Base-by-base conservation (phyloP, 805 yeast genomes). In the Teunomyces lycoperdinae region DNA sequence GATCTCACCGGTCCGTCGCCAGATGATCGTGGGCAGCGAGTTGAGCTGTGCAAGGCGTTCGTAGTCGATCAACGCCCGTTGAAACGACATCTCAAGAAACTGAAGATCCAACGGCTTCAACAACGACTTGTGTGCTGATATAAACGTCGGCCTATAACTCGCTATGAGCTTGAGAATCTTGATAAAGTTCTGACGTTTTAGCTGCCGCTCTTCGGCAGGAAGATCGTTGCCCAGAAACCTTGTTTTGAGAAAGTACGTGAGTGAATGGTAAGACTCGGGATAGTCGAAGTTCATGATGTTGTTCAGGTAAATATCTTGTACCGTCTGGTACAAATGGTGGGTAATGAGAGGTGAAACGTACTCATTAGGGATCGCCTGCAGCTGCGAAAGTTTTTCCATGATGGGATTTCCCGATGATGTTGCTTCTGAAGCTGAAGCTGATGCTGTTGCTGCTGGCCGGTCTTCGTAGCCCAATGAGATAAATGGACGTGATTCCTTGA, bases 1-100 rank as follows among this genome's bases (percentile, higher is more conserved):
- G 36, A 89, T 83, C 61, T 88, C 95, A 8, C 95, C 95, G 0
- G 95, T 85, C 35, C 96, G 70, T 57, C 96, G 73, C 96, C 96
- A 88, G 53, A 87, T 84, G 13, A 87, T 82, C 2, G 92, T 84
- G 1, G 96, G 96, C 1, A 88, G 80, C 9, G 90, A 85, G 14
- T 85, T 82, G 48, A 83, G 58, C 17, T 71, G 68, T 41, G 67
- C 60, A 10, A 76, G 66, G 50, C 70, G 68, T 62, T 72, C 69
- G 68, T 73, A 61, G 69, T 81, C 73, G 49, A 75, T 55, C 54
- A 68, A 64, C 30, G 69, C 72, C 43, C 76, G 58, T 58, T 71
- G 78, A 52, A 73, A 71, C 27, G 74, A 61, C 77, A 72, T 71
- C 51, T 73, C 78, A 43, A 72, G 58, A 44, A 71, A 80, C 34